A percentile compares a stretch with the other conserved stretches of the same genome.
Evolutionary conservation across 495 filamentous ascomycete species (phyloP).

Genomic region (Penicillium cinerascens): DNA sequence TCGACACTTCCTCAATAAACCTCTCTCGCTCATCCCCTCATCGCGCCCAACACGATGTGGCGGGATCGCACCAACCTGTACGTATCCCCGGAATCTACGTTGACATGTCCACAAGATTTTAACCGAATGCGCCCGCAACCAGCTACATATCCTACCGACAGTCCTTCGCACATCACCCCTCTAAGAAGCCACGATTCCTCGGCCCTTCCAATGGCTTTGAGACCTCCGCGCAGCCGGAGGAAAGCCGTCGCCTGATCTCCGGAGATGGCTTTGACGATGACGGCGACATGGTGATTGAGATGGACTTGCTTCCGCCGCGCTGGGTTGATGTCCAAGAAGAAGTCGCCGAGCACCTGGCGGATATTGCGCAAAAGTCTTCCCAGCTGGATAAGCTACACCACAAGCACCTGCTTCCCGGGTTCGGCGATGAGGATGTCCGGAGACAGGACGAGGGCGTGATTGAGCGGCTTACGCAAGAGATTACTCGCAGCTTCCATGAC

Average conservation of each 20-base stretch:
- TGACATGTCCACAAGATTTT: background rate
- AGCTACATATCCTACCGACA: conserved; percentile 99
- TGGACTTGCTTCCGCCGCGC: conserved; percentile 91
- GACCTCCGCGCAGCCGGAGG: conserved; percentile 58
- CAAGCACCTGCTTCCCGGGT: conserved; percentile 94
- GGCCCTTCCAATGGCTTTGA: conserved; percentile 71
- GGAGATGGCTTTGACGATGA: conserved; percentile 73
- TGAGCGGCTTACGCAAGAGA: conserved; percentile 82
- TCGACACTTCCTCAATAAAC: conserved; percentile 15
- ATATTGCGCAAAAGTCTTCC: conserved; percentile 76
- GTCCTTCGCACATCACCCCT: conserved; percentile 92
- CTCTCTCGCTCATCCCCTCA: conserved; percentile 2
- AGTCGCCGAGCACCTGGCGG: conserved; percentile 75
- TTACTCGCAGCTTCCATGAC: conserved; percentile 82
- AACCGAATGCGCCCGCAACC: conserved; percentile 7
- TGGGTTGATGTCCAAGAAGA: conserved; percentile 97
- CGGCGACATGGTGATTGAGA: conserved; percentile 94
- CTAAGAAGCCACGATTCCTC: conserved; percentile 73
- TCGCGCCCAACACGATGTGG: conserved; percentile 67
- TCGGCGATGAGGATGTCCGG: conserved; percentile 90
- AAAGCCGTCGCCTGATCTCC: conserved; percentile 85
- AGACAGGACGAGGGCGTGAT: conserved; percentile 81
- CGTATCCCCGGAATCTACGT: background rate
- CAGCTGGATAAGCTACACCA: conserved; percentile 89
- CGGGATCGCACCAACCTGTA: conserved; percentile 98